A percentile compares a stretch with the other conserved stretches of the same genome.
Evolutionary conservation across 192 early-diverging fungal genomes (phyloP).

Genomic region (Diversispora epigaea): DNA sequence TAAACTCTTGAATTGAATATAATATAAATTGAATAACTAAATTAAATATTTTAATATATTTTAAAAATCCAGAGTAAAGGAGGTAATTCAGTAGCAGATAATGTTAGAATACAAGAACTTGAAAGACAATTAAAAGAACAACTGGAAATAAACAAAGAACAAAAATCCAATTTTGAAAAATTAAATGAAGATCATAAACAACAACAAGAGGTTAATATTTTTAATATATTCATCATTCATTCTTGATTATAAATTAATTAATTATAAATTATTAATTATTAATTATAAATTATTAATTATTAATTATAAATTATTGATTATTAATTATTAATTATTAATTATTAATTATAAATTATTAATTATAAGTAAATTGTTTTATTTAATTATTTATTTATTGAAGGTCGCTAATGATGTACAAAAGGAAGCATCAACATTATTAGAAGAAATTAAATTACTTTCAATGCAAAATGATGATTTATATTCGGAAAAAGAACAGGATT

Average conservation of each 20-base stretch:
- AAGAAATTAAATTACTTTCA: slow-evolving; percentile 64
- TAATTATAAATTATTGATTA: not conserved
- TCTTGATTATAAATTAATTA: not conserved
- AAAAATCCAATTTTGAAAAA: slow-evolving; percentile 49
- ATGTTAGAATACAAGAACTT: slow-evolving; percentile 37
- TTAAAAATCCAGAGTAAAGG: not conserved
- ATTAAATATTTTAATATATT: not conserved
- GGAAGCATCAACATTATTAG: slow-evolving; percentile 68
- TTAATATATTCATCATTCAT: not conserved
- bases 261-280: too few species aligned
- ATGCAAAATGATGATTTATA: slow-evolving; percentile 58
- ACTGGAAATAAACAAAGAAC: slow-evolving; percentile 40
- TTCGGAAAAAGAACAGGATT: slow-evolving; percentile 48
- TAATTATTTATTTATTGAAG: slow-evolving; percentile 38
- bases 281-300: not conserved
- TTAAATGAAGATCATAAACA: slow-evolving; percentile 72
- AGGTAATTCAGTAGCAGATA: slow-evolving; percentile 25
- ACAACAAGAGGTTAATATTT: slow-evolving; percentile 62
- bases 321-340: not conserved
- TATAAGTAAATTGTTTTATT: not conserved
- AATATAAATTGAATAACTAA: not conserved
- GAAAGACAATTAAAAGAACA: slow-evolving; percentile 44
- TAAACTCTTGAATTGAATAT: not conserved
- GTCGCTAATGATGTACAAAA: slow-evolving; percentile 68
- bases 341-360: not conserved